Evolutionary conservation across 2,329 filamentous ascomycete species (phyloP).

Genomic region (Neofusicoccum kwambonambiense): DNA sequence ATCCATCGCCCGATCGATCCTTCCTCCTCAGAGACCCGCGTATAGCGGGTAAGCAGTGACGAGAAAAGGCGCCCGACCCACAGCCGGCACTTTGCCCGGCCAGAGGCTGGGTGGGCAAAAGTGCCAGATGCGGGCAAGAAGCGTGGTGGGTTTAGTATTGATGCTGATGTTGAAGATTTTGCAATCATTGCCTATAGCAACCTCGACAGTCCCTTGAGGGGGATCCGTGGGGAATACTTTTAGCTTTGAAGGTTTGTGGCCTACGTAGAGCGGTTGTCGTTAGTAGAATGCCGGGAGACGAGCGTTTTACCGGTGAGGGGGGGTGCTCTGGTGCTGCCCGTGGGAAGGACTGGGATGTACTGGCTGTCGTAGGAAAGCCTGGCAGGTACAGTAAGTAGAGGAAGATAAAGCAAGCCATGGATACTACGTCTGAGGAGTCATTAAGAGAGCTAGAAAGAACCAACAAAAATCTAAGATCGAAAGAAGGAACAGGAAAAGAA

Average conservation of each 20-base stretch:
- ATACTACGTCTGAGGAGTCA: background rate
- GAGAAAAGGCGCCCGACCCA: constrained; percentile 33
- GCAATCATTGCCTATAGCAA: no score
- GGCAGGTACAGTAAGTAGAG: background rate
- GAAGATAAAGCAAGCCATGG: background rate
- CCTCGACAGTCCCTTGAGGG: no score
- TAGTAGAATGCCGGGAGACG: no score
- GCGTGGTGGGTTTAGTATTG: background rate
- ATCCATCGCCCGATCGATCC: no score
- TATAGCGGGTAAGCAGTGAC: constrained; percentile 30
- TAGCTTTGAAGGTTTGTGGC: no score
- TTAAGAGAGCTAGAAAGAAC: background rate
- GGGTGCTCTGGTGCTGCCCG: no score
- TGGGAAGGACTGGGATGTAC: no score
- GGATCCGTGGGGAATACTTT: no score
- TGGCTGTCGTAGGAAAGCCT: background rate
- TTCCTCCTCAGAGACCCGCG: constrained; percentile 34
- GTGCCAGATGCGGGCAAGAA: no score
- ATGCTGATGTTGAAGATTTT: background rate
- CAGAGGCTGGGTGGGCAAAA: no score
- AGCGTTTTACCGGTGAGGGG: background rate
- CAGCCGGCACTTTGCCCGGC: background rate
- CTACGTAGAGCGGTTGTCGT: no score
- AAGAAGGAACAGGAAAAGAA: background rate
- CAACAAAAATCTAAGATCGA: background rate